Evolutionary conservation across 768 basidiomycete species (phyloP).

Genomic region (Leucosporidium scottii): DNA sequence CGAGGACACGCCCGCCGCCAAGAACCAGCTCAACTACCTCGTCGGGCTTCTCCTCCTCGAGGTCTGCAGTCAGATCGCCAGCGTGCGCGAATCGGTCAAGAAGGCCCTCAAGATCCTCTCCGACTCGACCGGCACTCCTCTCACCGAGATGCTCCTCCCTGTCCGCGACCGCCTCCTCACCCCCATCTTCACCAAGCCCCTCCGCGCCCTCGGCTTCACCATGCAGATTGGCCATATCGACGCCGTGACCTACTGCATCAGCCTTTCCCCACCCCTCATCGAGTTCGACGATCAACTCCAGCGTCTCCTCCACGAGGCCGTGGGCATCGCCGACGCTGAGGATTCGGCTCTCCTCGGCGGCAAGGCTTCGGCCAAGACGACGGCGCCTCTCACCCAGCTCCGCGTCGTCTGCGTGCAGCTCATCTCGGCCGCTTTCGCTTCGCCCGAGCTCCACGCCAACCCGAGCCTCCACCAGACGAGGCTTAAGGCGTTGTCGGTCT

Average conservation of each 20-base stretch:
- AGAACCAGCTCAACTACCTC: slow-evolving; percentile 49
- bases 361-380: slow-evolving; percentile 68
- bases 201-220: slow-evolving; percentile 85
- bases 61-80: slow-evolving; percentile 72
- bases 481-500: slow-evolving; percentile 78
- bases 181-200: slow-evolving; percentile 90
- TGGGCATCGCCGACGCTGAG: slow-evolving; percentile 92
- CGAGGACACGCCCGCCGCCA: slow-evolving; percentile 35
- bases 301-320: slow-evolving; percentile 81
- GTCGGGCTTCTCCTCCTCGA: slow-evolving; percentile 74
- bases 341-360: slow-evolving; percentile 67
- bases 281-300: slow-evolving; percentile 88
- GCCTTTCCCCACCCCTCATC: slow-evolving; percentile 76
- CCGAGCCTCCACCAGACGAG: slow-evolving; percentile 73
- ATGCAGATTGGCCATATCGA: slow-evolving; percentile 98
- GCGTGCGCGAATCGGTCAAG: slow-evolving; percentile 78
- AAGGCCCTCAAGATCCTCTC: slow-evolving; percentile 71
- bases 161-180: slow-evolving; percentile 82
- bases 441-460: slow-evolving; percentile 73
- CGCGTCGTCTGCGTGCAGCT: slow-evolving; percentile 90
- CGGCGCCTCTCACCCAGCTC: slow-evolving; percentile 74
- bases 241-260: slow-evolving; percentile 87
- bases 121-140: slow-evolving; percentile 60
- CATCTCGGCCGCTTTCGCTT: slow-evolving; percentile 85
- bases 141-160: slow-evolving; percentile 70